Base-by-base conservation (phyloP, 441 rosid species). In the Syzygium syzygioides region DNA sequence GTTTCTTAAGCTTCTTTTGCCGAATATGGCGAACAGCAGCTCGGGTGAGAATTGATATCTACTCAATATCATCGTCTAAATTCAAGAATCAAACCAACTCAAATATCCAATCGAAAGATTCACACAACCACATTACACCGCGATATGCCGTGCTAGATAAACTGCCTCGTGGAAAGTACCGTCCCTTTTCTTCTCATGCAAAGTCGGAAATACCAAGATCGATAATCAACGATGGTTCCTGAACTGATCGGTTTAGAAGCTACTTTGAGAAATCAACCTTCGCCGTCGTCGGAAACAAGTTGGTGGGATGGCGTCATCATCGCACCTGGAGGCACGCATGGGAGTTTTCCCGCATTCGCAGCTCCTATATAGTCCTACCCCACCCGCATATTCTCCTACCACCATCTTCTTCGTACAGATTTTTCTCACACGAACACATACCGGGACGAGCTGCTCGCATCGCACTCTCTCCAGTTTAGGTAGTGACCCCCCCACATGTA, bases 21-120 rank as follows among this genome's bases (percentile, higher is more conserved):
- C 1, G 15, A 37, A 6, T 1, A 20, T 71, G 15, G 2, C 80
- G 8, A 13, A 48, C 1, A 4, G 2, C 26, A 18, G 25, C 14
- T 37, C 2, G 4, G 8, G 80, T 3, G 14, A 71, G 80, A 20
- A 19, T 26, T 76, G 50, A 14, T 20, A 41, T 71, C 80, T 37
- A 71, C 15, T 45, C 4, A 5, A 34, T 23, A 20, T 37, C 48
- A 10, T 15, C 2, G 48, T 25, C 3, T 76, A 26, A 76, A 41
- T 37, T 71, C 80, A 20, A 50, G 2, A 20, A 5, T 71, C 15
- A 71, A 45, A 71, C 17, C 50, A 13, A 37, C 80, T 11, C 23
- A 9, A 37, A 11, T 6, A 20, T 71, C 28, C n/a, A 37, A 23
- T 71, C 2, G 26, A 37, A 37, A 71, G 28, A 45, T 71, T 45